These are phyloP conservation scores for Diplodia corticola DNA, from an alignment of 2,329 filamentous ascomycete genomes.

Conservation along the genomic window DNA sequence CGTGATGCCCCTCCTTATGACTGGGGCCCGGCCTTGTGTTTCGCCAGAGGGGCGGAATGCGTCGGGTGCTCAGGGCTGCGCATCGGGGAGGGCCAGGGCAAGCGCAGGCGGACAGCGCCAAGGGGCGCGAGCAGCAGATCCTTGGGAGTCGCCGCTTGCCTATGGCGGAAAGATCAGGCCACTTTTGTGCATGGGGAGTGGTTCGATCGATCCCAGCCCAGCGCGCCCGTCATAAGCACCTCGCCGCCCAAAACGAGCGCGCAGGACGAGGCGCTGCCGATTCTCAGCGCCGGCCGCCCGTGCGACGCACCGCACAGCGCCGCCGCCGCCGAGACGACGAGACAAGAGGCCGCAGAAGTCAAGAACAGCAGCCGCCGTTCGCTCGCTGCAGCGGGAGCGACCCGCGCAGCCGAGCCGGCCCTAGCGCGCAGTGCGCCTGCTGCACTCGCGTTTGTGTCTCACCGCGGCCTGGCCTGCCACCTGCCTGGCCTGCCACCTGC, in stretches of 20 bases:
- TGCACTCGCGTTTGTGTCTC: neutral
- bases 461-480: neutral
- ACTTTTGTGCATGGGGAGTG: conserved; percentile 19
- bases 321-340: neutral
- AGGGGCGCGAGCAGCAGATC: conserved; percentile 20
- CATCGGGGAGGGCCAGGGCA: conserved; percentile 15
- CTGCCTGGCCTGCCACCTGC: no score
- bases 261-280: conserved; percentile 1
- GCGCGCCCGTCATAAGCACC: conserved; percentile 19
- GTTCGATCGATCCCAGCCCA: conserved; percentile 13
- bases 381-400: conserved; percentile 2
- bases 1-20: conserved; percentile 23
- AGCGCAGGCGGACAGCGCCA: conserved; percentile 18
- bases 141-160: conserved; percentile 10
- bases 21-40: conserved; percentile 18
- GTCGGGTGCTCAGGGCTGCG: conserved; percentile 13
- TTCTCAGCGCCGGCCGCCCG: neutral
- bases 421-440: neutral
- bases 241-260: conserved; percentile 1
- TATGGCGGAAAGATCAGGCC: conserved; percentile 12
- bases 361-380: neutral
- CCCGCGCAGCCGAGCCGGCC: conserved; percentile 17
- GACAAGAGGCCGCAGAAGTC: neutral
- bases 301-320: neutral
- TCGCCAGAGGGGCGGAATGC: conserved; percentile 20